Evolutionary conservation across 1,284 basidiomycete genomes (phyloP).

Genomic region (Agroathelia rolfsii): DNA sequence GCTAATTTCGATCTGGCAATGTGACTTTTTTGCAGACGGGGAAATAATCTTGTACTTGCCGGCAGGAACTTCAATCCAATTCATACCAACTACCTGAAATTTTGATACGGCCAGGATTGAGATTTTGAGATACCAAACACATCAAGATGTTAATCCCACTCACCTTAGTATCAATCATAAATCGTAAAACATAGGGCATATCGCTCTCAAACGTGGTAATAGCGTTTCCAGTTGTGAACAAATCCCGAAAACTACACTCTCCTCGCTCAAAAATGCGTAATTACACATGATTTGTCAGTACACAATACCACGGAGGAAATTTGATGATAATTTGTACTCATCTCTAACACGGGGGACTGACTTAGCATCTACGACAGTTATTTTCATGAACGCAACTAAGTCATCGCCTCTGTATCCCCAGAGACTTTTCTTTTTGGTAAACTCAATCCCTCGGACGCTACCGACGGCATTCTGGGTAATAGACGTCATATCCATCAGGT

Average conservation of each 20-base stretch:
- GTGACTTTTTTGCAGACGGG: slow-evolving; percentile 54
- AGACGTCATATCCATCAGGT: slow-evolving; percentile 1
- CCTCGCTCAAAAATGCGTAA: slow-evolving; percentile 82
- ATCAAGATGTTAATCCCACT: too few species aligned
- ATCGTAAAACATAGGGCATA: slow-evolving; percentile 78
- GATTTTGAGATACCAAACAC: too few species aligned
- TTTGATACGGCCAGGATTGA: slow-evolving; percentile 3
- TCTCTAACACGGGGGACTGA: slow-evolving; percentile 82
- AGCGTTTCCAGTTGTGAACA: slow-evolving; percentile 43
- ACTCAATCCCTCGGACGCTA: slow-evolving; percentile 47
- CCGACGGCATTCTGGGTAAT: too few species aligned
- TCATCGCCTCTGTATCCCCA: slow-evolving; percentile 86
- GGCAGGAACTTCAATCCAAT: slow-evolving; percentile 87
- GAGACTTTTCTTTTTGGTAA: slow-evolving; percentile 62
- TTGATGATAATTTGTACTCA: slow-evolving; percentile 40
- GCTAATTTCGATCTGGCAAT: slow-evolving; percentile 80
- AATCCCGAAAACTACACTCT: slow-evolving; percentile 63
- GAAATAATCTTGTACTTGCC: slow-evolving; percentile 65
- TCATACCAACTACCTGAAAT: slow-evolving; percentile 85
- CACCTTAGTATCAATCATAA: slow-evolving; percentile 94
- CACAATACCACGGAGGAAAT: background rate
- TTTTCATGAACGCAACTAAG: slow-evolving; percentile 71
- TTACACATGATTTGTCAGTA: too few species aligned
- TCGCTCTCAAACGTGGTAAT: slow-evolving; percentile 84
- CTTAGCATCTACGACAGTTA: slow-evolving; percentile 66